A percentile compares a stretch with the other conserved stretches of the same genome.
Conservation (phyloP, 345 rosid species). For the Salix purpurea region DNA sequence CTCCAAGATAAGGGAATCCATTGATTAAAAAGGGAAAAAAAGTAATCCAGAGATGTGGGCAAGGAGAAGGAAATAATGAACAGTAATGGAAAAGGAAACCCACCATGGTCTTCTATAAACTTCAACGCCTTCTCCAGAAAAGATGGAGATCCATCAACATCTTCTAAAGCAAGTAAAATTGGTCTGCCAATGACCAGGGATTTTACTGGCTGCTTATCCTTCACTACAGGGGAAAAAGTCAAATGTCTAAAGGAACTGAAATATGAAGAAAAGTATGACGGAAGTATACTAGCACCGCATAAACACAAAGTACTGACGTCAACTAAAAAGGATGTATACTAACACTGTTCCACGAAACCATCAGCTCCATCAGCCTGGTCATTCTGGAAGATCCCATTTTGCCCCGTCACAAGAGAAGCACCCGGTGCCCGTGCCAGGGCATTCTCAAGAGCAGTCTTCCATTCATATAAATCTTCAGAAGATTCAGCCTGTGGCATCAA, state of each 20-base stretch:
- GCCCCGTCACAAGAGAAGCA: slow-evolving; percentile 65
- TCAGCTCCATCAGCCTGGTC: slow-evolving; percentile 54
- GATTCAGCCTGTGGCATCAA: slow-evolving; percentile 69
- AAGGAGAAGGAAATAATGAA: background rate
- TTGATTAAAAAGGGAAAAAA: background rate
- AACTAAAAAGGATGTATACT: background rate
- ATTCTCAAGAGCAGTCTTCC: slow-evolving; percentile 88
- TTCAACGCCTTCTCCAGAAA: slow-evolving; percentile 95
- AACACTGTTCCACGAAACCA: slow-evolving; percentile 44
- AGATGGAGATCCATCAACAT: slow-evolving; percentile 95
- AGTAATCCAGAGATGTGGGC: background rate
- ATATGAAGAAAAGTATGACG: background rate
- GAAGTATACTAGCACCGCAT: background rate
- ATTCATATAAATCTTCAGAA: slow-evolving; percentile 74
- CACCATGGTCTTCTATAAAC: slow-evolving; percentile 89
- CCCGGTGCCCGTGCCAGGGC: slow-evolving; percentile 91
- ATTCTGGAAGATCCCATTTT: slow-evolving; percentile 69
- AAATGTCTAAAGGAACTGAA: background rate
- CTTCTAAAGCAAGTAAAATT: slow-evolving; percentile 88
- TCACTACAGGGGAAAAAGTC: slow-evolving; percentile 37
- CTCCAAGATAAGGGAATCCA: background rate
- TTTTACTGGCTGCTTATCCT: slow-evolving; percentile 50
- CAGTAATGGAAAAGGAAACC: slow-evolving; percentile 16
- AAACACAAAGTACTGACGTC: background rate
- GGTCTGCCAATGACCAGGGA: slow-evolving; percentile 72